Conservation (phyloP, 2,329 filamentous ascomycete genomes). For the Thelonectria rubi region DNA sequence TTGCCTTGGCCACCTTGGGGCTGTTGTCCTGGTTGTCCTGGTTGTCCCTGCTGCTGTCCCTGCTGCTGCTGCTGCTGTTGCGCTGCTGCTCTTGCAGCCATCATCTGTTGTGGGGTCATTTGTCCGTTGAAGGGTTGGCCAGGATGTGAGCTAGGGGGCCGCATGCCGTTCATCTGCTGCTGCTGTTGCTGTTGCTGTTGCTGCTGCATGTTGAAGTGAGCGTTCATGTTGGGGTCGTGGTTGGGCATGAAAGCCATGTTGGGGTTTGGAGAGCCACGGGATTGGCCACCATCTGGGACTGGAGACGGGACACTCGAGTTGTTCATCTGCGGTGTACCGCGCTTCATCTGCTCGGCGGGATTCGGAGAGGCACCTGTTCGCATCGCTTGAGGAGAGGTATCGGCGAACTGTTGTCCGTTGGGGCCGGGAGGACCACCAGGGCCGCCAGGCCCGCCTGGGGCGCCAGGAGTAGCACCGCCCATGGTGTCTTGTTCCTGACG, state of each 20-base stretch:
- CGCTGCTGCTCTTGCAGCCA: slow-evolving; percentile 54
- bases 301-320: slow-evolving; percentile 75
- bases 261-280: slow-evolving; percentile 70
- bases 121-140: slow-evolving; percentile 64
- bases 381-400: slow-evolving; percentile 74
- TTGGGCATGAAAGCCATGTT: slow-evolving; percentile 70
- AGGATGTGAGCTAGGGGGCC: slow-evolving; percentile 75
- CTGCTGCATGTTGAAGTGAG: slow-evolving; percentile 67
- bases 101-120: slow-evolving; percentile 69
- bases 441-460: slow-evolving; percentile 62
- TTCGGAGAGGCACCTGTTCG: slow-evolving; percentile 79
- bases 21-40: slow-evolving; percentile 46
- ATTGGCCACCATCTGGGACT: slow-evolving; percentile 73
- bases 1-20: slow-evolving; percentile 45
- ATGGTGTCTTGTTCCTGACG: slow-evolving; percentile 71
- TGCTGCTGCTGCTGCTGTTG: slow-evolving; percentile 50
- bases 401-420: slow-evolving; percentile 71
- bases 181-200: slow-evolving; percentile 54
- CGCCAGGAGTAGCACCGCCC: slow-evolving; percentile 58
- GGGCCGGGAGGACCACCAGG: slow-evolving; percentile 63
- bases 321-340: slow-evolving; percentile 77
- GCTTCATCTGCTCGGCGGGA: slow-evolving; percentile 81
- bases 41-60: too few relatives aligned
- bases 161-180: slow-evolving; percentile 71
- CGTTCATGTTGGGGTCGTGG: slow-evolving; percentile 67